These are phyloP conservation scores for Micractinium sp. DNA, from an alignment of 139 green algal species.

Conservation along the genomic window DNA sequence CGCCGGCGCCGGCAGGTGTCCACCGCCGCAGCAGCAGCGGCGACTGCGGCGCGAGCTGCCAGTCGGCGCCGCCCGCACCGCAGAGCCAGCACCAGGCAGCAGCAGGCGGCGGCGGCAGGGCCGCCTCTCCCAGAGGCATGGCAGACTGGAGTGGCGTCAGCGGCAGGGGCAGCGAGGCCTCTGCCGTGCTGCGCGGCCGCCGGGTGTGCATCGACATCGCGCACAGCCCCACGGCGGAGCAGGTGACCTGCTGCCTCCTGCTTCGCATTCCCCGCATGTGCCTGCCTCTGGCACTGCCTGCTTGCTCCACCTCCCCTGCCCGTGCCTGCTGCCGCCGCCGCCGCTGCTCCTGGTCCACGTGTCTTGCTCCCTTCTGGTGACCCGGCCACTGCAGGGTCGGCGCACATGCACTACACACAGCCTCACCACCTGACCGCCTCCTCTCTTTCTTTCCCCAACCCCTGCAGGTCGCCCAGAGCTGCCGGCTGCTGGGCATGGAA, in stretches of 20 bases:
- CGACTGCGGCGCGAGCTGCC: background rate
- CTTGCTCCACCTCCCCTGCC: too few relatives aligned
- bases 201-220: slow-evolving; percentile 29
- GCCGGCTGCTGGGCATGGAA: slow-evolving; percentile 43
- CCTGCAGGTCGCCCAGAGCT: slow-evolving; percentile 38
- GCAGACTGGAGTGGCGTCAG: background rate
- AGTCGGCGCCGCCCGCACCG: background rate
- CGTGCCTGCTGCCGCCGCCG: too few relatives aligned
- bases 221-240: slow-evolving; percentile 21
- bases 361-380: too few relatives aligned
- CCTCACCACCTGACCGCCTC: background rate
- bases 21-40: slow-evolving; percentile 1
- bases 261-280: too few relatives aligned
- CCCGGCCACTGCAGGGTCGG: background rate
- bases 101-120: background rate
- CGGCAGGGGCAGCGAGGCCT: background rate
- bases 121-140: background rate
- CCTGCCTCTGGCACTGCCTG: too few relatives aligned
- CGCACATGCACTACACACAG: background rate
- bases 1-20: too few relatives aligned
- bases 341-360: too few relatives aligned
- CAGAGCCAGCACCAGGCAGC: background rate
- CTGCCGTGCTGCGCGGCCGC: background rate
- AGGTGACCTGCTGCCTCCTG: background rate
- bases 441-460: background rate